Base-by-base conservation (phyloP, 2,329 filamentous ascomycete species). In the Dactylellina sp. region DNA sequence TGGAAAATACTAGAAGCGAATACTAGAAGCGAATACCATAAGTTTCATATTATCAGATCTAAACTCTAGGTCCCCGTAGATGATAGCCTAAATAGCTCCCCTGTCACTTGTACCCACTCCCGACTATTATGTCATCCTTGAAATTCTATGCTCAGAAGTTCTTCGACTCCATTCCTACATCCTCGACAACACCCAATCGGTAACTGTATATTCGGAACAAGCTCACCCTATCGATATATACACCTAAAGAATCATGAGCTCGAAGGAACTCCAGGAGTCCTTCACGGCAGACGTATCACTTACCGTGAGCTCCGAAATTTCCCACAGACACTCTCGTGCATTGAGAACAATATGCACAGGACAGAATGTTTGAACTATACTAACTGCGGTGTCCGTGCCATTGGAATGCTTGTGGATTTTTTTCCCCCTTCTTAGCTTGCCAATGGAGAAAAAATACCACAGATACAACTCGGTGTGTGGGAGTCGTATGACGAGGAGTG, bases 391-490 rank as follows among this genome's bases (percentile, higher is more conserved):
- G 50, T 61, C 57, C 44, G 61, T 24, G 52, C 9, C 2, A 32
- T 32, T 4, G 37, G 18, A 7, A 20, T 47, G 9, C 18, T 6
- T 53, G 25, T 35, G 7, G 14, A 40, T n/a, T n/a, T n/a, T n/a
- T n/a, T n/a, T n/a, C n/a, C n/a, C n/a, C n/a, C n/a, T n/a, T n/a
- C n/a, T 14, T 65, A 88, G 84, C 85, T 90, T 64, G 81, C 86
- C 77, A 91, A 90, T 83, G 88, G 88, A 79, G 82, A 86, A 64
- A 83, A 83, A 12, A 91, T 92, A 81, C 90, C 90, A 12, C 86
- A 86, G 77, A 87, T 92, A 76, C 90, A 92, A 76, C 85, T 92
- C 0, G 90, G 90, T 2, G 86, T 92, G 9, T 93, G 92, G 81
- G 84, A 89, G 82, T 90, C 90, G 80, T 86, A 85, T 2, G 87